Evolutionary conservation across 345 rosid species (phyloP).

Genomic region (Nasturtium officinale): DNA sequence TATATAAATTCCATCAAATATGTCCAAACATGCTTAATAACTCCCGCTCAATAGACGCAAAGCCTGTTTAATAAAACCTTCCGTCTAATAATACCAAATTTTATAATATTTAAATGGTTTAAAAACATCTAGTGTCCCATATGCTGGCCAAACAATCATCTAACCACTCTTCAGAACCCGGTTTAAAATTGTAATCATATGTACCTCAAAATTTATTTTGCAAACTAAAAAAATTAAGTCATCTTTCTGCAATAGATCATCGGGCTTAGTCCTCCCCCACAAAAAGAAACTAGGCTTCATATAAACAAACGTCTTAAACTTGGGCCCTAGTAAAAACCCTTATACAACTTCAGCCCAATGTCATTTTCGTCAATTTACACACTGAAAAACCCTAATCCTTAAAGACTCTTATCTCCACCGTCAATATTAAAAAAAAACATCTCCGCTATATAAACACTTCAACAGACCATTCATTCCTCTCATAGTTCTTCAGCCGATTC

Average conservation of each 20-base stretch:
- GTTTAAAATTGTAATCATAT: neutral
- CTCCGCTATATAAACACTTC: slow-evolving; percentile 17
- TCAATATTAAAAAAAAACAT: neutral
- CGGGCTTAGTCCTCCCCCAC: neutral
- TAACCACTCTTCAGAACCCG: too few relatives aligned
- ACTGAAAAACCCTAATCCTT: slow-evolving; percentile 33
- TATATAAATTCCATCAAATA: too few relatives aligned
- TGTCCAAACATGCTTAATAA: too few relatives aligned
- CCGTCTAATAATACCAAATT: too few relatives aligned
- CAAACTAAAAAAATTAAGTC: neutral
- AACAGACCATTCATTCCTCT: neutral
- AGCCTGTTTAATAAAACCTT: too few relatives aligned
- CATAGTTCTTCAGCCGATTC: slow-evolving; percentile 8
- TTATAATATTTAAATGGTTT: too few relatives aligned
- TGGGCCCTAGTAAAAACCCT: neutral
- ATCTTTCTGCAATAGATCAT: too few relatives aligned
- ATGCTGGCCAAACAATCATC: too few relatives aligned
- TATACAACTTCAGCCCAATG: neutral
- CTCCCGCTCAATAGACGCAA: too few relatives aligned
- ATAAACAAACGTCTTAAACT: neutral
- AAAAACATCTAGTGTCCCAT: too few relatives aligned
- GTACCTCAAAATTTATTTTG: neutral
- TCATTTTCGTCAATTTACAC: slow-evolving; percentile 6
- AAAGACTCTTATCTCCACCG: neutral
- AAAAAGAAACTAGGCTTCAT: neutral